Evolutionary conservation across 148 eudicot genomes (phyloP).

Genomic region (Amaranthus palmeri): DNA sequence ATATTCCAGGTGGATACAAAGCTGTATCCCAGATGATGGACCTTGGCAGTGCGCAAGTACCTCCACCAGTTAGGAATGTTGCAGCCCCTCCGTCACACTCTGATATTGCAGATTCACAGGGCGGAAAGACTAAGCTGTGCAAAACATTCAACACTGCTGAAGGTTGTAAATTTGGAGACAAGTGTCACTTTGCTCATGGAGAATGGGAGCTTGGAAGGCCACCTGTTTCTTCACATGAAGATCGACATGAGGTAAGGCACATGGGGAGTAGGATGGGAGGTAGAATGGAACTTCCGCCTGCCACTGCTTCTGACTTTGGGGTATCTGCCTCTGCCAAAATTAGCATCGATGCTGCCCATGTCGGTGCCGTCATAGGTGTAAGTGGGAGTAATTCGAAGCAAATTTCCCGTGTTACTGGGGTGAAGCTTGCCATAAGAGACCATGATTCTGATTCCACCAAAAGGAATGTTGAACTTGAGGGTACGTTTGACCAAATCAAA

Average conservation of each 20-base stretch:
- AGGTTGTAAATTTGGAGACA: constrained; percentile 86
- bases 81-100: constrained; percentile 41
- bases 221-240: constrained; percentile 37
- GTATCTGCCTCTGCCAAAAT: constrained; percentile 74
- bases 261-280: constrained; percentile 44
- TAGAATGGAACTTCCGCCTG: constrained; percentile 45
- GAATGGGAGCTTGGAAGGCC: constrained; percentile 86
- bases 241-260: constrained; percentile 54
- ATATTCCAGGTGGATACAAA: constrained; percentile 81
- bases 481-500: constrained; percentile 80
- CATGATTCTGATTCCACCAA: constrained; percentile 68
- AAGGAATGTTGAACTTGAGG: constrained; percentile 80
- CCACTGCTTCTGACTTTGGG: constrained; percentile 51
- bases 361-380: constrained; percentile 83
- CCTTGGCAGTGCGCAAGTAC: constrained; percentile 39
- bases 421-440: constrained; percentile 65
- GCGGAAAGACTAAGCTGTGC: constrained; percentile 63
- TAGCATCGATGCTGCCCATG: constrained; percentile 67
- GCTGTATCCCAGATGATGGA: constrained; percentile 73
- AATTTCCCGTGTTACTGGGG: constrained; percentile 73
- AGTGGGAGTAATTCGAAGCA: constrained; percentile 78
- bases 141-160: constrained; percentile 63
- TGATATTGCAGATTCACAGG: constrained; percentile 43
- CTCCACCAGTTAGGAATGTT: constrained; percentile 38
- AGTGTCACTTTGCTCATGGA: constrained; percentile 82